phyloP scores from a whole-genome alignment of 495 filamentous ascomycete species.

The Hyaloscypha variabilis region DNA sequence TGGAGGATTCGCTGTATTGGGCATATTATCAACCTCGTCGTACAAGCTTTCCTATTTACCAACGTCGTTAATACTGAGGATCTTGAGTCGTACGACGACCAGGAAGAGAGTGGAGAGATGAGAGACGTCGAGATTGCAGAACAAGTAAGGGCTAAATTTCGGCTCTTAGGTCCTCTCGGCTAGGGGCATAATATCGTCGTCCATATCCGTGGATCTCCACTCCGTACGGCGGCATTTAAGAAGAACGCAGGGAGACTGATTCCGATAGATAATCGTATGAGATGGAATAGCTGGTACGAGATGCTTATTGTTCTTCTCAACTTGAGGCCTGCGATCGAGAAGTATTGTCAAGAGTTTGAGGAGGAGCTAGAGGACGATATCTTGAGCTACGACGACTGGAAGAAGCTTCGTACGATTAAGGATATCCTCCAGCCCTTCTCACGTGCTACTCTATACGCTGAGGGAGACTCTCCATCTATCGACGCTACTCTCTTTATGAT shows the following conservation, averaged over 20 bases:
- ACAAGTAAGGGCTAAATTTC: no score
- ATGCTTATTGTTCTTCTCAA: slow-evolving; percentile 4
- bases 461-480: slow-evolving; percentile 10
- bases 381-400: not conserved
- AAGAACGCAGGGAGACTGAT: not conserved
- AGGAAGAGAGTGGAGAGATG: no score
- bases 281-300: slow-evolving; percentile 7
- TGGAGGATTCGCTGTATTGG: no score
- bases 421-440: not conserved
- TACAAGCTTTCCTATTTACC: no score
- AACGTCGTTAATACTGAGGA: no score
- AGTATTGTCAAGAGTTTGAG: not conserved
- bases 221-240: not conserved
- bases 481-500: not conserved
- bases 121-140: no score
- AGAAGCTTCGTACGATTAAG: slow-evolving; percentile 8
- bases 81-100: no score
- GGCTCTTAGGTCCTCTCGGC: no score
- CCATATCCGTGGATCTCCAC: not conserved
- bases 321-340: not conserved
- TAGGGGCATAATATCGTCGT: no score
- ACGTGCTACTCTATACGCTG: slow-evolving; percentile 4
- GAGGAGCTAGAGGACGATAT: not conserved
- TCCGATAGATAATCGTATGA: slow-evolving; percentile 5
- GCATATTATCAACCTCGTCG: no score